Percentiles rank a stretch among this genome's conserved stretches.
These are phyloP conservation scores for Mucor indicus DNA, from an alignment of 371 early-diverging fungal species.

Conservation along the genomic window DNA sequence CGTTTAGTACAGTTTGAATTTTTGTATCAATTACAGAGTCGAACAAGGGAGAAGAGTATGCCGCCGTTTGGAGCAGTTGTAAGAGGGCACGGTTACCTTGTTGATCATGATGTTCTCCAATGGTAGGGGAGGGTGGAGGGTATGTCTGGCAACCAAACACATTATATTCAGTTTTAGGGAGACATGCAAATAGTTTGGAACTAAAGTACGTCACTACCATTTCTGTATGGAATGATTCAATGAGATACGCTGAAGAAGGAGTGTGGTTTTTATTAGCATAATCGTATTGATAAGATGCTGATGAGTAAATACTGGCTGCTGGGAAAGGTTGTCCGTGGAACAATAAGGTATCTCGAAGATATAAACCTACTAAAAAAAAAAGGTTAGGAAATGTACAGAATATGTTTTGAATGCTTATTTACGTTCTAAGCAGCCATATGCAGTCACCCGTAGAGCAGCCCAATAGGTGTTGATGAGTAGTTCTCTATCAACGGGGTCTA, in stretches of 20 bases:
- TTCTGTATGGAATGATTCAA: constrained; percentile 28
- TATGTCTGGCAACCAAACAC: constrained; percentile 12
- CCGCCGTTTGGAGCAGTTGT: too few species aligned
- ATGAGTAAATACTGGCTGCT: constrained; percentile 13
- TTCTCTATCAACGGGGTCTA: constrained; percentile 24
- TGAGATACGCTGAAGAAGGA: constrained; percentile 16
- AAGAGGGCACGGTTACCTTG: not conserved
- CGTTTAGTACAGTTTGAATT: constrained; percentile 6
- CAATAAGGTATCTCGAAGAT: constrained; percentile 5
- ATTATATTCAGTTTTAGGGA: constrained; percentile 25
- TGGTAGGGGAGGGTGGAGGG: not conserved
- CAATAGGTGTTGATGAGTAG: constrained; percentile 23
- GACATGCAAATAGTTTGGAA: constrained; percentile 13
- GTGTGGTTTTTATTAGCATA: constrained; percentile 20
- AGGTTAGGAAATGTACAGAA: too few species aligned
- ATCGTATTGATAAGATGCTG: constrained; percentile 29
- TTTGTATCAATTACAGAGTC: not conserved
- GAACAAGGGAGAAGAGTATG: too few species aligned
- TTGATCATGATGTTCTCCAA: not conserved
- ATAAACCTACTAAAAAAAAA: constrained; percentile 21
- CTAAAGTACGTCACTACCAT: constrained; percentile 21
- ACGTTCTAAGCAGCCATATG: constrained; percentile 33
- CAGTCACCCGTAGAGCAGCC: constrained; percentile 22
- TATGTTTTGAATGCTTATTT: too few species aligned
- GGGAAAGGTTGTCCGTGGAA: constrained; percentile 21